Evolutionary conservation across 768 basidiomycete species (phyloP).

Genomic region (Boletus rufocinnamomeus): DNA sequence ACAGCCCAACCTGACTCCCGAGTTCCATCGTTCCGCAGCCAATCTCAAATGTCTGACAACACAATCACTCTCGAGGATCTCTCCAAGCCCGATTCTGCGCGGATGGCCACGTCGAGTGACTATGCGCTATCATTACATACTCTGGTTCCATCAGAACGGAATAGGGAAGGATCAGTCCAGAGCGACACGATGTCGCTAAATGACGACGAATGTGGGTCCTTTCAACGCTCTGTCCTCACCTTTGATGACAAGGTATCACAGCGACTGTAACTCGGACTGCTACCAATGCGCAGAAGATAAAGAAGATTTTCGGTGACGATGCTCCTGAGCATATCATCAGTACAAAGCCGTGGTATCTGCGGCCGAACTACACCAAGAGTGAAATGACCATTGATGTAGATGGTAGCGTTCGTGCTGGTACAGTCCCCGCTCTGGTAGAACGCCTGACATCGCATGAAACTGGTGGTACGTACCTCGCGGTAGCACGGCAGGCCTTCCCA

Average conservation of each 20-base stretch:
- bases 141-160: constrained; percentile 25
- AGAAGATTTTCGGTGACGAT: constrained; percentile 66
- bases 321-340: constrained; percentile 48
- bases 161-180: constrained; percentile 19
- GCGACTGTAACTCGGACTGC: constrained; percentile 27
- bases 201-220: constrained; percentile 29
- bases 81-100: constrained; percentile 19
- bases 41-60: constrained; percentile 37
- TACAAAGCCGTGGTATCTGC: constrained; percentile 80
- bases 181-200: constrained; percentile 24
- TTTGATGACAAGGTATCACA: constrained; percentile 13
- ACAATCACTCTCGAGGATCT: constrained; percentile 36
- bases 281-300: constrained; percentile 55
- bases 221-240: not conserved
- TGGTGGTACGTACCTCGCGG: constrained; percentile 57
- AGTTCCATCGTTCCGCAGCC: constrained; percentile 33
- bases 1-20: constrained; percentile 24
- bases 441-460: constrained; percentile 90
- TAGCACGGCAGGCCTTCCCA: not conserved
- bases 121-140: constrained; percentile 31
- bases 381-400: constrained; percentile 89
- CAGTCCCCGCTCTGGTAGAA: constrained; percentile 82
- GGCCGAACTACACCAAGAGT: constrained; percentile 71
- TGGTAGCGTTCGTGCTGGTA: constrained; percentile 82
- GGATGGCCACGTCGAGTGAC: constrained; percentile 25